Percentiles rank a stretch among this genome's conserved stretches.
These are phyloP conservation scores for Ophiostoma perfectum DNA, from an alignment of 2,329 filamentous ascomycete genomes.

Conservation along the genomic window DNA sequence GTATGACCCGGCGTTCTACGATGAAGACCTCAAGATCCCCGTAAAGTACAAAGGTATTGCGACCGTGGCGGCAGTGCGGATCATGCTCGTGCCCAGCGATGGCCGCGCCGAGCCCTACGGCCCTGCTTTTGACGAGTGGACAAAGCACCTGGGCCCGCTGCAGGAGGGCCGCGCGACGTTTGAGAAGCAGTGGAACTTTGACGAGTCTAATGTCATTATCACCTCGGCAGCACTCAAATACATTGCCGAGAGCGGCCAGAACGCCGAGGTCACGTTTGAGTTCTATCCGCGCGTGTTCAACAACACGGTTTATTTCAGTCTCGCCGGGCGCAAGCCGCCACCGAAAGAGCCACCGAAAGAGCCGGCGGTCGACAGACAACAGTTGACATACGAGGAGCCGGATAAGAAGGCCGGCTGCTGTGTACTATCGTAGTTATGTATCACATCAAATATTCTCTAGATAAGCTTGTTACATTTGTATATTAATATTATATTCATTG, in stretches of 20 bases:
- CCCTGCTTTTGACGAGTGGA: slow-evolving; percentile 53
- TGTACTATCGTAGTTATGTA: background rate
- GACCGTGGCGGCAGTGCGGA: slow-evolving; percentile 48
- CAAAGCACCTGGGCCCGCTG: slow-evolving; percentile 46
- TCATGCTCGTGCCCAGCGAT: slow-evolving; percentile 33
- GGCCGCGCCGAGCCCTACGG: background rate
- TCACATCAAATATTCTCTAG: background rate
- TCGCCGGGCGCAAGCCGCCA: slow-evolving; percentile 27
- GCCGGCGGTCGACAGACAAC: background rate
- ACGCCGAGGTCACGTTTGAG: slow-evolving; percentile 48
- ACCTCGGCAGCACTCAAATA: slow-evolving; percentile 41
- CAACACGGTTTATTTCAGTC: slow-evolving; percentile 46
- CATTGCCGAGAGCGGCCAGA: slow-evolving; percentile 41
- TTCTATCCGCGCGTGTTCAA: slow-evolving; percentile 48
- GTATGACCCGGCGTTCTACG: slow-evolving; percentile 15
- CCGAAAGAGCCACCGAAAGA: background rate
- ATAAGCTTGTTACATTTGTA: background rate
- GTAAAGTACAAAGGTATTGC: slow-evolving; percentile 48
- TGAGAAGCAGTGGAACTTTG: slow-evolving; percentile 47
- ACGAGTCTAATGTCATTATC: slow-evolving; percentile 43
- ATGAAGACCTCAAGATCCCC: slow-evolving; percentile 43
- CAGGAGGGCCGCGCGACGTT: slow-evolving; percentile 49
- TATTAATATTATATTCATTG: background rate
- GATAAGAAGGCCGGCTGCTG: background rate
- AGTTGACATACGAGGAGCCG: background rate